A percentile compares a stretch with the other conserved stretches of the same genome.
These are phyloP conservation scores for Starmerella bacillaris DNA, from an alignment of 805 yeast genomes.

Conservation along the genomic window DNA sequence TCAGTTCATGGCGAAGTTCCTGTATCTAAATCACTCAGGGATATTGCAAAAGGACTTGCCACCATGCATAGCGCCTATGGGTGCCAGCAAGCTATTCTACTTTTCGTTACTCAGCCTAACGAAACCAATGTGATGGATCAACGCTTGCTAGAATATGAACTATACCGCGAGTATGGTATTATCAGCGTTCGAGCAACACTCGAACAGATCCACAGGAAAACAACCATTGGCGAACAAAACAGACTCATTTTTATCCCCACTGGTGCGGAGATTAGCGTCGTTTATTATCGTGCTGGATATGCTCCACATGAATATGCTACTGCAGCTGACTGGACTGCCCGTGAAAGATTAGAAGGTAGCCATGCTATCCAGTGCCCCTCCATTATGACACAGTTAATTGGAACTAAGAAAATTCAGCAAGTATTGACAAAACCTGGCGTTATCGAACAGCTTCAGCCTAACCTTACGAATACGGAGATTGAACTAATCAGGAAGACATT, in stretches of 20 bases:
- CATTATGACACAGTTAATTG: slow-evolving; percentile 71
- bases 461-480: slow-evolving; percentile 18
- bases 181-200: slow-evolving; percentile 51
- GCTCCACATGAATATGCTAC: slow-evolving; percentile 60
- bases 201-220: slow-evolving; percentile 33
- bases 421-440: slow-evolving; percentile 42
- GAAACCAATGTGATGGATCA: slow-evolving; percentile 90
- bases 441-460: slow-evolving; percentile 31
- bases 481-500: slow-evolving; percentile 38
- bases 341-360: slow-evolving; percentile 54
- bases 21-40: slow-evolving; percentile 42
- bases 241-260: slow-evolving; percentile 36
- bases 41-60: slow-evolving; percentile 52
- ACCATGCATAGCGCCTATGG: slow-evolving; percentile 43
- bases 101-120: slow-evolving; percentile 64
- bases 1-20: slow-evolving; percentile 33
- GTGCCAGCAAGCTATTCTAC: slow-evolving; percentile 27
- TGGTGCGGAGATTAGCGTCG: slow-evolving; percentile 63
- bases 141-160: slow-evolving; percentile 56
- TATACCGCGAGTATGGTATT: slow-evolving; percentile 39
- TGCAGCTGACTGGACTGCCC: slow-evolving; percentile 57
- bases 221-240: slow-evolving; percentile 23
- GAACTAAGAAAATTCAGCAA: slow-evolving; percentile 89
- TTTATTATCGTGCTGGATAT: slow-evolving; percentile 81
- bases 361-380: slow-evolving; percentile 85